A percentile compares a stretch with the other conserved stretches of the same genome.
Conservation (phyloP, 805 yeast species). For the Saturnispora silvae region DNA sequence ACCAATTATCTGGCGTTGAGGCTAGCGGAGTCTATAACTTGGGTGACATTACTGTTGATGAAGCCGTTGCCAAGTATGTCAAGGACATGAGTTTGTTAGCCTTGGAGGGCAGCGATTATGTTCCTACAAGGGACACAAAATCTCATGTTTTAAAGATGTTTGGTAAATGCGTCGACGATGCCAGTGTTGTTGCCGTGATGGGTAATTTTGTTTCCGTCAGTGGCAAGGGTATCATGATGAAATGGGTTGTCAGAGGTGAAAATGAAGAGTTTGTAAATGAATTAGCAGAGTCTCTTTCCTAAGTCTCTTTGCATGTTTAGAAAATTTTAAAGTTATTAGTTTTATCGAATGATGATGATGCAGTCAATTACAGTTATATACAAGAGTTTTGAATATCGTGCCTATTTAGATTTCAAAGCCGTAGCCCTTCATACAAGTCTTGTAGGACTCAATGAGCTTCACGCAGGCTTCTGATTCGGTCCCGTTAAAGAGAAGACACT, state of each 20-base stretch:
- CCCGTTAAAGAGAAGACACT: constrained; percentile 75
- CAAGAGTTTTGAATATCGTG: no score
- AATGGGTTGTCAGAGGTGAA: constrained; percentile 48
- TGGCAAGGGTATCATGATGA: constrained; percentile 40
- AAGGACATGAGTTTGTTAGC: constrained; percentile 54
- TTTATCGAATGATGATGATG: neutral
- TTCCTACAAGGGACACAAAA: constrained; percentile 39
- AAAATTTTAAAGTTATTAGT: no score
- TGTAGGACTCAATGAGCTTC: constrained; percentile 59
- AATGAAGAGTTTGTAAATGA: constrained; percentile 39
- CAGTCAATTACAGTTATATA: neutral
- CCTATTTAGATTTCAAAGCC: constrained; percentile 58
- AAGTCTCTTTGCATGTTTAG: no score
- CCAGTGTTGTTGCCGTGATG: constrained; percentile 40
- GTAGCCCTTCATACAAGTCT: constrained; percentile 81
- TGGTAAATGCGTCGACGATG: constrained; percentile 57
- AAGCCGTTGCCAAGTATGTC: constrained; percentile 45
- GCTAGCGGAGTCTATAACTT: constrained; percentile 58
- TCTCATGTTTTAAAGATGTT: constrained; percentile 70
- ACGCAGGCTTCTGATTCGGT: constrained; percentile 78
- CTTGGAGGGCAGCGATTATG: constrained; percentile 61
- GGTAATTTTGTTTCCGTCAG: constrained; percentile 41
- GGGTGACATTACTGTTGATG: constrained; percentile 33
- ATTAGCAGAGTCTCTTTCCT: no score
- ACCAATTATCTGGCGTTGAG: constrained; percentile 57